phyloP scores from a whole-genome alignment of 345 rosid species.

The Ceriops decandra region DNA sequence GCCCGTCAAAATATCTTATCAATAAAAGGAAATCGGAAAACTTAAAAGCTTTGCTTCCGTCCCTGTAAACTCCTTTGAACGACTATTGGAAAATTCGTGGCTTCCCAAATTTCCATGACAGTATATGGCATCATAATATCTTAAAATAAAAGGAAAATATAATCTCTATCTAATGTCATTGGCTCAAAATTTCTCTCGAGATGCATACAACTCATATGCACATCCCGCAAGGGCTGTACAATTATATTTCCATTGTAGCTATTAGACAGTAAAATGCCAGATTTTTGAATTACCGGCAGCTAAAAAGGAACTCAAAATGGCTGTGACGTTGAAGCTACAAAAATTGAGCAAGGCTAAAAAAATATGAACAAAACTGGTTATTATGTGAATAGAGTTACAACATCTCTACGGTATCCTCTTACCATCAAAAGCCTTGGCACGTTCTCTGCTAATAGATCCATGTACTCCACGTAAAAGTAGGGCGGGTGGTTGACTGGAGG shows the following conservation, averaged over 20 bases:
- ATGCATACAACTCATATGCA: not conserved
- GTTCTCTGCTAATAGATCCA: slow-evolving; percentile 96
- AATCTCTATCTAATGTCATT: not conserved
- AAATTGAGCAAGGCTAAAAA: not conserved
- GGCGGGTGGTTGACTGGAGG: slow-evolving; percentile 78
- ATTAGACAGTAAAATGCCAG: slow-evolving; percentile 2
- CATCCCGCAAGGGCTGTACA: slow-evolving; percentile 16
- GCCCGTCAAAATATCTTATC: no score
- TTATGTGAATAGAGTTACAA: slow-evolving; percentile 92
- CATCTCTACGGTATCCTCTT: slow-evolving; percentile 97
- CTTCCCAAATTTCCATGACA: no score
- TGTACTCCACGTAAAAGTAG: slow-evolving; percentile 96
- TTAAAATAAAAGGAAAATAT: not conserved
- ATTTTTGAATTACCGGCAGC: slow-evolving; percentile 11
- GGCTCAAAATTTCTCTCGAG: not conserved
- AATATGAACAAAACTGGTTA: slow-evolving; percentile 28
- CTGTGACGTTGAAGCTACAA: slow-evolving; percentile 20
- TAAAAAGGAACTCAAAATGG: slow-evolving; percentile 24
- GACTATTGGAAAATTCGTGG: no score
- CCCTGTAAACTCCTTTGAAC: no score
- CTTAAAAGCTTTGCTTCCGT: no score
- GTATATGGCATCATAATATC: no score
- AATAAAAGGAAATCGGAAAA: no score
- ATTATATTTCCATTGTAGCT: not conserved
- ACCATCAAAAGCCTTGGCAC: slow-evolving; percentile 91